Percentiles rank a stretch among this genome's conserved stretches.
Evolutionary conservation across 208 protist species (phyloP).

Genomic region (Leishmania lainsoni): DNA sequence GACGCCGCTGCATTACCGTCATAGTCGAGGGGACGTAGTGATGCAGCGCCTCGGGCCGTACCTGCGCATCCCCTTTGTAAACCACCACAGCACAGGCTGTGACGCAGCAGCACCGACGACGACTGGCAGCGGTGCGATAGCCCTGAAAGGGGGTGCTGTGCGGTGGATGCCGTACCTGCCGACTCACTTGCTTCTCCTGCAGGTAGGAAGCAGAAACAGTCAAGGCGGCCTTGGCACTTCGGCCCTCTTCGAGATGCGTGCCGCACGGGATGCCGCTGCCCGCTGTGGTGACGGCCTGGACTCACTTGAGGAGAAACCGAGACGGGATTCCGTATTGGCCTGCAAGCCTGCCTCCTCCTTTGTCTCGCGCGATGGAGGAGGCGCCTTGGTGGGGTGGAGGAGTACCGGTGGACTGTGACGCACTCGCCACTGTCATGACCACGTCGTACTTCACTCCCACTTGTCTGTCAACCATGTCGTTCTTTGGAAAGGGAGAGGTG

Average conservation of each 20-base stretch:
- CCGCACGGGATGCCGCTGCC: neutral
- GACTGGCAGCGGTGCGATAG: neutral
- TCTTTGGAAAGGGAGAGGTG: neutral
- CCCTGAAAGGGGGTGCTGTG: neutral
- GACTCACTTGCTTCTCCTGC: slow-evolving; percentile 3
- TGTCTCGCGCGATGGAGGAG: neutral
- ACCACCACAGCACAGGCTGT: slow-evolving; percentile 9
- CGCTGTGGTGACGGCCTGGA: slow-evolving; percentile 11
- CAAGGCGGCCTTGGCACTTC: neutral
- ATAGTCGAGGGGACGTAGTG: slow-evolving; percentile 43
- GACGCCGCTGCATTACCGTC: slow-evolving; percentile 65
- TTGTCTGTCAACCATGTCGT: neutral
- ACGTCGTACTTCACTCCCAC: slow-evolving; percentile 1
- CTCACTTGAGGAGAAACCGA: neutral
- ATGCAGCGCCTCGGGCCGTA: slow-evolving; percentile 64
- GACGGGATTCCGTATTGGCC: slow-evolving; percentile 17
- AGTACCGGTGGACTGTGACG: neutral
- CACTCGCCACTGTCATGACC: neutral
- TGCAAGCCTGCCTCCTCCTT: neutral
- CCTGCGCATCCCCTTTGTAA: slow-evolving; percentile 41
- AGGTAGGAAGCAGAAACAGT: neutral
- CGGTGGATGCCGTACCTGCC: slow-evolving; percentile 15
- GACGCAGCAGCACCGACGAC: neutral
- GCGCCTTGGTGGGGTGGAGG: neutral
- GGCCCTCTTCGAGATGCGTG: neutral